Evolutionary conservation across 2,329 filamentous ascomycete species (phyloP).

Genomic region (Penicillium sp.): DNA sequence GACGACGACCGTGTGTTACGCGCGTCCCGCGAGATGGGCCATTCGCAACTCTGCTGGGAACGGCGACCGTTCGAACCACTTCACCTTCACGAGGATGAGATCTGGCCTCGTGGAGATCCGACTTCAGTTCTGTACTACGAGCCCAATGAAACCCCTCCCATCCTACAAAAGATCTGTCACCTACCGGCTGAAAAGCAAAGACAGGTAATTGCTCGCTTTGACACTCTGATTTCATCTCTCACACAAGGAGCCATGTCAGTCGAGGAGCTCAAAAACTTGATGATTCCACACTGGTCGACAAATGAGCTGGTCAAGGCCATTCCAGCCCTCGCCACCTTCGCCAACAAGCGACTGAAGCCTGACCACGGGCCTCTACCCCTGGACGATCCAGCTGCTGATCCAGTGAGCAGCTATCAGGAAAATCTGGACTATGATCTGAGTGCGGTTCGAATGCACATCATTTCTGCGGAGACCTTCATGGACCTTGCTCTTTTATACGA

Average conservation of each 20-base stretch:
- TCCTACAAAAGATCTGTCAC: constrained; percentile 20
- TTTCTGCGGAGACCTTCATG: constrained; percentile 35
- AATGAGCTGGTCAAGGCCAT: constrained; percentile 35
- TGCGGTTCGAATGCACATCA: constrained; percentile 29
- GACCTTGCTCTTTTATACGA: constrained; percentile 42
- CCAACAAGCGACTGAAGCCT: constrained; percentile 28
- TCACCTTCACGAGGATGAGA: constrained; percentile 58
- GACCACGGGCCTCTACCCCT: constrained; percentile 26
- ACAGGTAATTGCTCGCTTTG: constrained; percentile 26
- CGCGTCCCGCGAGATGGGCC: constrained; percentile 41
- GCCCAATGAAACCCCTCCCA: constrained; percentile 28
- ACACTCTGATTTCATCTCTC: constrained; percentile 28
- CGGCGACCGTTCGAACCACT: constrained; percentile 71
- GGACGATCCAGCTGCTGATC: constrained; percentile 22
- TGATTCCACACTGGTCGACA: constrained; percentile 33
- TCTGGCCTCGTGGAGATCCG: constrained; percentile 59
- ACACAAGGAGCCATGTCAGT: constrained; percentile 27
- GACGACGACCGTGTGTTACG: constrained; percentile 56
- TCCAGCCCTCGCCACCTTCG: constrained; percentile 34
- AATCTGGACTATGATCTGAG: constrained; percentile 38
- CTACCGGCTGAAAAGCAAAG: constrained; percentile 16
- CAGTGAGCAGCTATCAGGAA: constrained; percentile 26
- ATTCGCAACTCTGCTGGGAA: constrained; percentile 66
- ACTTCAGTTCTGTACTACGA: constrained; percentile 39
- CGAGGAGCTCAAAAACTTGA: constrained; percentile 25